A percentile compares a stretch with the other conserved stretches of the same genome.
These are phyloP conservation scores for Rhizophagus clarus DNA, from an alignment of 192 early-diverging fungal species.

Conservation along the genomic window DNA sequence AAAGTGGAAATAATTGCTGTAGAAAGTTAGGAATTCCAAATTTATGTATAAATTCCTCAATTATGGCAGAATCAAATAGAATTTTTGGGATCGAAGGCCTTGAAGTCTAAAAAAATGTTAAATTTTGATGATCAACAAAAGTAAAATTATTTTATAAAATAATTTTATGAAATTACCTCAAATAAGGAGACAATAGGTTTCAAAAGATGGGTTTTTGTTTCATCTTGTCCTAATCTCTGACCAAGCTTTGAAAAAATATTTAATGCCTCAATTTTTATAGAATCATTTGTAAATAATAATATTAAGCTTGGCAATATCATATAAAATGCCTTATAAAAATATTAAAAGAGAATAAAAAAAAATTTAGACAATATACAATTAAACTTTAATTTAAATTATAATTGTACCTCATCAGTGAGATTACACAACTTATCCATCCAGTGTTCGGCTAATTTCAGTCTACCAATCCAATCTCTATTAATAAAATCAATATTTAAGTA, in stretches of 20 bases:
- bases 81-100: slow-evolving; percentile 48
- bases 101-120: slow-evolving; percentile 42
- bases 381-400: not conserved
- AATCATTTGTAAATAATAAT: slow-evolving; percentile 47
- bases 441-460: slow-evolving; percentile 24
- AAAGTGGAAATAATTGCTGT: slow-evolving; percentile 58
- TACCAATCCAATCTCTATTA: slow-evolving; percentile 24
- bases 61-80: slow-evolving; percentile 42
- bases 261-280: slow-evolving; percentile 49
- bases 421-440: slow-evolving; percentile 30
- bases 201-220: slow-evolving; percentile 49
- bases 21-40: slow-evolving; percentile 56
- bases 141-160: not conserved
- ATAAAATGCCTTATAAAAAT: slow-evolving; percentile 49
- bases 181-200: slow-evolving; percentile 62
- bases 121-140: not conserved
- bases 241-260: slow-evolving; percentile 57
- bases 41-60: slow-evolving; percentile 49
- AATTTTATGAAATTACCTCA: slow-evolving; percentile 42
- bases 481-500: not conserved
- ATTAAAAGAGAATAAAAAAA: slow-evolving; percentile 42
- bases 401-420: slow-evolving; percentile 27
- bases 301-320: slow-evolving; percentile 58
- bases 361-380: slow-evolving; percentile 6
- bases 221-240: slow-evolving; percentile 51